phyloP scores from a whole-genome alignment of 768 basidiomycete species.

The Mycena crocata region DNA sequence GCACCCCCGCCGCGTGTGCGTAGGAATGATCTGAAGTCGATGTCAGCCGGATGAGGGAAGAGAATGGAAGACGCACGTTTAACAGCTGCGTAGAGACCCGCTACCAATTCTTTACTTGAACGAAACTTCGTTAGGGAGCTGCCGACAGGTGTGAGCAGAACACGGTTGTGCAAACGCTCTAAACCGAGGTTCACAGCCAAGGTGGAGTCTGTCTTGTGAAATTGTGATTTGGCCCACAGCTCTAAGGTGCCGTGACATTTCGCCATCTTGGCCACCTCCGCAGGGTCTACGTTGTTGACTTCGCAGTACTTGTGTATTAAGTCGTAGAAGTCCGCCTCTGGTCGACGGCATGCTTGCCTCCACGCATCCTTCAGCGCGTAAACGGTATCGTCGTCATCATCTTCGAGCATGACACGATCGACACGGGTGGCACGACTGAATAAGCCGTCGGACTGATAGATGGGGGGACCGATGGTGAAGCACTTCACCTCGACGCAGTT shows the following conservation, averaged over 20 bases:
- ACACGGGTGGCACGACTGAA: slow-evolving; percentile 27
- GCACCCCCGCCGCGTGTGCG: slow-evolving; percentile 19
- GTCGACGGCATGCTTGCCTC: slow-evolving; percentile 15
- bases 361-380: slow-evolving; percentile 30
- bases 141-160: slow-evolving; percentile 23
- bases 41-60: neutral
- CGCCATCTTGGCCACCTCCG: slow-evolving; percentile 1
- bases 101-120: neutral
- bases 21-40: slow-evolving; percentile 2
- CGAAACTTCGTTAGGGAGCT: neutral
- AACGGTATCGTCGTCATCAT: slow-evolving; percentile 2
- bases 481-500: neutral
- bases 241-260: slow-evolving; percentile 23
- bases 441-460: slow-evolving; percentile 2
- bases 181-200: too few species aligned
- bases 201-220: neutral
- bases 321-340: slow-evolving; percentile 26
- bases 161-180: slow-evolving; percentile 14
- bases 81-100: slow-evolving; percentile 1
- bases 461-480: slow-evolving; percentile 6
- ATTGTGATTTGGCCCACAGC: neutral
- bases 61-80: slow-evolving; percentile 4
- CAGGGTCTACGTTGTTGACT: neutral
- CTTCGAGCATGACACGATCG: slow-evolving; percentile 19
- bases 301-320: neutral